Conservation (phyloP, 2,329 filamentous ascomycete genomes). For the Ophiostoma montium region DNA sequence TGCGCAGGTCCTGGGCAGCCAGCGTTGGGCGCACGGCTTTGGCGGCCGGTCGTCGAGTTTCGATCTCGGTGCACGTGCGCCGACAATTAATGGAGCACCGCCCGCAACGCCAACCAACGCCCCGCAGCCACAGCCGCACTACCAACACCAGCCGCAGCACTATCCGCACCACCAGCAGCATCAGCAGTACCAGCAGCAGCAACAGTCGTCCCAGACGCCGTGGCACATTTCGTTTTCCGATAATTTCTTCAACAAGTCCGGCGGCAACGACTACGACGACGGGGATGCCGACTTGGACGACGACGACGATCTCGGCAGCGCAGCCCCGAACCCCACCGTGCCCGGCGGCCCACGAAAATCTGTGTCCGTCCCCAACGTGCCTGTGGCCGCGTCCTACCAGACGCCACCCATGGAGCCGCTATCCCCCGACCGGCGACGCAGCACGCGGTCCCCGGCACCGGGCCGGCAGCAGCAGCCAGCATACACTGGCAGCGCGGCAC, state of each 20-base stretch:
- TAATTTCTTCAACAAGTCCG: constrained; percentile 24
- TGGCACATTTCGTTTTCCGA: constrained; percentile 37
- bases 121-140: neutral
- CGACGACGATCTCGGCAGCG: constrained; percentile 17
- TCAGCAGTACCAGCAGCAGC: neutral
- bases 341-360: constrained; percentile 58
- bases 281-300: too few relatives aligned
- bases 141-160: neutral
- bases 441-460: constrained; percentile 39
- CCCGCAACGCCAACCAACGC: neutral
- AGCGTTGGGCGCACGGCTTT: constrained; percentile 41
- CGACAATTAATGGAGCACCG: neutral
- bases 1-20: constrained; percentile 40
- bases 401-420: constrained; percentile 26
- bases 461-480: constrained; percentile 21
- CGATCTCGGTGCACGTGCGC: constrained; percentile 44
- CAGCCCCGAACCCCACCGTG: constrained; percentile 74
- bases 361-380: constrained; percentile 22
- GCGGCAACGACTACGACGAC: constrained; percentile 48
- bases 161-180: constrained; percentile 4
- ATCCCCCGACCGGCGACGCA: constrained; percentile 37
- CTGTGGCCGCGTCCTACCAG: constrained; percentile 23
- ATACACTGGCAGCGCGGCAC: constrained; percentile 16
- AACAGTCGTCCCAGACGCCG: constrained; percentile 11
- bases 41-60: constrained; percentile 55